These are phyloP conservation scores for Nidularia pulvinata DNA, from an alignment of 768 basidiomycete species.

Conservation along the genomic window DNA sequence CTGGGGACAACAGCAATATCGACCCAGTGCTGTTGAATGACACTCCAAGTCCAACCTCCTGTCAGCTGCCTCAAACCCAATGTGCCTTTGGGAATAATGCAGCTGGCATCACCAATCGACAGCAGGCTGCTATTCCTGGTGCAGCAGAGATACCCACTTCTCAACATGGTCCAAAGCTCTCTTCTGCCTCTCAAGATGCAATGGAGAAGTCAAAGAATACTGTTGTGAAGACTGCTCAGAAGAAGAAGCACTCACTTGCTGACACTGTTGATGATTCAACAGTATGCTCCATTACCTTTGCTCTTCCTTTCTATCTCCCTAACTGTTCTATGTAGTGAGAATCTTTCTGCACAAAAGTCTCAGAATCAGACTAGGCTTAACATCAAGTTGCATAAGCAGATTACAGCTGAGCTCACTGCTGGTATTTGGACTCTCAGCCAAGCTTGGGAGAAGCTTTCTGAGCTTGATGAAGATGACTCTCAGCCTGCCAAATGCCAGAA, in stretches of 20 bases:
- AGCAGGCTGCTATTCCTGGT: no score
- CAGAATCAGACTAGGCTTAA: not conserved
- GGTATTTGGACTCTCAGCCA: not conserved
- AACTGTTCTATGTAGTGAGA: not conserved
- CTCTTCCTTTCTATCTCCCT: not conserved
- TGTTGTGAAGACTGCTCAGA: not conserved
- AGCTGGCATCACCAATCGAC: no score
- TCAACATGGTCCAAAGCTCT: not conserved
- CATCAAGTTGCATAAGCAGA: not conserved
- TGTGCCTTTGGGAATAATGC: not conserved
- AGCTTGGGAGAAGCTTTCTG: not conserved
- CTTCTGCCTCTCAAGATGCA: not conserved
- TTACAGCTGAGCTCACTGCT: not conserved
- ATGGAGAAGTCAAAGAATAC: not conserved
- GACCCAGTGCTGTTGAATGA: not conserved
- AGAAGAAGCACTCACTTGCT: not conserved
- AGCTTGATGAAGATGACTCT: not conserved
- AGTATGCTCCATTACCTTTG: not conserved
- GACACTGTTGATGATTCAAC: not conserved
- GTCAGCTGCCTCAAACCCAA: not conserved
- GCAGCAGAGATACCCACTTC: not conserved
- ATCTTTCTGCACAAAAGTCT: not conserved
- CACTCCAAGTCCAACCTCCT: not conserved
- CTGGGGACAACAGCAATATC: not conserved
- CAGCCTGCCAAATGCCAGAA: not conserved